A percentile compares a stretch with the other conserved stretches of the same genome.
Conservation (phyloP, 768 basidiomycete genomes). For the Auricularia sp. region DNA sequence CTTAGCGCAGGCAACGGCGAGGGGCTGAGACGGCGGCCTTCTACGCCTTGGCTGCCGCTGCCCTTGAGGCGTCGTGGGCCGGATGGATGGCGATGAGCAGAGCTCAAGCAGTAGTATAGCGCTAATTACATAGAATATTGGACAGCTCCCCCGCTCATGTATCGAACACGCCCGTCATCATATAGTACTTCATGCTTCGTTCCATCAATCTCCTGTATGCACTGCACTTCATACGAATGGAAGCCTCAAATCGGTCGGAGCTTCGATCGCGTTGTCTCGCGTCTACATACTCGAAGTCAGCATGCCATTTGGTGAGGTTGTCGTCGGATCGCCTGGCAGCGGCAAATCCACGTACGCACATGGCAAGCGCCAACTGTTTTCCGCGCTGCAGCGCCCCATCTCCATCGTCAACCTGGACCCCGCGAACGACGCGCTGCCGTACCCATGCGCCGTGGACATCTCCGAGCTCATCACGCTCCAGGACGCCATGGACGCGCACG, state of each 20-base stretch:
- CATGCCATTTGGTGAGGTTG: slow-evolving; percentile 85
- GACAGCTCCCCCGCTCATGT: no score
- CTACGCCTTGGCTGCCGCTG: slow-evolving; percentile 11
- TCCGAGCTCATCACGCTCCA: slow-evolving; percentile 75
- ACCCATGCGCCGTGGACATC: slow-evolving; percentile 84
- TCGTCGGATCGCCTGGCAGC: slow-evolving; percentile 77
- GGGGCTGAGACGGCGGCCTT: neutral
- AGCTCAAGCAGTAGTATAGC: neutral
- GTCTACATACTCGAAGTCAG: neutral
- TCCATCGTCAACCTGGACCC: slow-evolving; percentile 93
- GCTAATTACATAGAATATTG: no score
- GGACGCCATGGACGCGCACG: slow-evolving; percentile 75
- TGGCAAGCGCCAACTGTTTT: slow-evolving; percentile 82
- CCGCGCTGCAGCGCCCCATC: slow-evolving; percentile 76
- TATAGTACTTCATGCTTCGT: no score
- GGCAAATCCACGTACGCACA: slow-evolving; percentile 86
- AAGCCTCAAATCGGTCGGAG: no score
- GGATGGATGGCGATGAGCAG: slow-evolving; percentile 28
- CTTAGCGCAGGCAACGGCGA: slow-evolving; percentile 18
- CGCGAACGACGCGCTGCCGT: slow-evolving; percentile 81
- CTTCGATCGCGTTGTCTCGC: no score
- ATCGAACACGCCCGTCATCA: no score
- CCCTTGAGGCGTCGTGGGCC: slow-evolving; percentile 29
- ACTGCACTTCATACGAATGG: no score
- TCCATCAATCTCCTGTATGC: no score